phyloP scores from a whole-genome alignment of 352 stramenopile genomes.

The Blastocystis sp. region DNA sequence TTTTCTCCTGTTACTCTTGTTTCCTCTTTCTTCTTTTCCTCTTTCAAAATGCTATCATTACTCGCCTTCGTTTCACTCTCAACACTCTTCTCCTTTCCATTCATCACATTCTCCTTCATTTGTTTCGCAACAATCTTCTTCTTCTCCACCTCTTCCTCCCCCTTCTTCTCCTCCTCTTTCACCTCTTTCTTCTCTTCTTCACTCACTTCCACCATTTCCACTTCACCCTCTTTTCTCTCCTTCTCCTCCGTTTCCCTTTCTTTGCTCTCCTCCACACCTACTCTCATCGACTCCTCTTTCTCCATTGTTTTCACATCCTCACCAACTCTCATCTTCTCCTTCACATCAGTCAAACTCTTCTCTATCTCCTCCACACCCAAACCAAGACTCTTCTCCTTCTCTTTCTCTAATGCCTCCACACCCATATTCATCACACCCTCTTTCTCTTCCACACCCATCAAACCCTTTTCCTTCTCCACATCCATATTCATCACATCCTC shows the following conservation, averaged over 20 bases:
- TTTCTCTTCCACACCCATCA: too few relatives aligned
- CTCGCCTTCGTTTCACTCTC: neutral
- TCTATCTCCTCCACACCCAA: neutral
- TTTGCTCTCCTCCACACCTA: too few relatives aligned
- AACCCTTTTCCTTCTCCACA: too few relatives aligned
- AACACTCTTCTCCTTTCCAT: neutral
- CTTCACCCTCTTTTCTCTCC: too few relatives aligned
- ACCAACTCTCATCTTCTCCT: neutral
- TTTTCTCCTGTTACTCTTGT: neutral
- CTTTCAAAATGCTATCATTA: neutral
- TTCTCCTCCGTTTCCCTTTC: too few relatives aligned
- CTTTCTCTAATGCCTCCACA: neutral
- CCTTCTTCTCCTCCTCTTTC: too few relatives aligned
- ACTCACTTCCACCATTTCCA: too few relatives aligned
- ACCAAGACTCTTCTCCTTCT: neutral
- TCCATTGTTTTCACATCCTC: neutral
- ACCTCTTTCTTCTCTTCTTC: too few relatives aligned
- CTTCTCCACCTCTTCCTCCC: too few relatives aligned
- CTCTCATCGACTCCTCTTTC: neutral
- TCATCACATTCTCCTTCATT: neutral
- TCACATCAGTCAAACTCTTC: neutral
- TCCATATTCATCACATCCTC: neutral
- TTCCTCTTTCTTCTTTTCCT: neutral
- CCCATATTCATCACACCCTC: neutral
- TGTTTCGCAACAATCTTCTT: too few relatives aligned